Percentiles rank a stretch among this genome's conserved stretches.
These are phyloP conservation scores for Pachyrhizus erosus DNA, from an alignment of 306 rosid species.

Conservation along the genomic window DNA sequence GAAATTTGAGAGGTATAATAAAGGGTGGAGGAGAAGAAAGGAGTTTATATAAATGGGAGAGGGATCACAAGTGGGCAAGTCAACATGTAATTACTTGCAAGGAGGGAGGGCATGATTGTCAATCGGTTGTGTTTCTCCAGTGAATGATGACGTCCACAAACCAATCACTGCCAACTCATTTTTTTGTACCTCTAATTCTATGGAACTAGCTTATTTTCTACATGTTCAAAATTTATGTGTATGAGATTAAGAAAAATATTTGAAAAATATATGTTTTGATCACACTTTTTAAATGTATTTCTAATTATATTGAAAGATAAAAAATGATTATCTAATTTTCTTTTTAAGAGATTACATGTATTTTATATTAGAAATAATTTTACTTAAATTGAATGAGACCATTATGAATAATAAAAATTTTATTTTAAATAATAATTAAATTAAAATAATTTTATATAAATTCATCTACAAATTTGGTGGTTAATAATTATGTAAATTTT, in stretches of 20 bases:
- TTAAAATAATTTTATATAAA: too few relatives aligned
- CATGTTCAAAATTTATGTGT: neutral
- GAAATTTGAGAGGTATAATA: conserved; percentile 25
- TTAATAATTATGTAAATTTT: neutral
- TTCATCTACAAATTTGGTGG: too few relatives aligned
- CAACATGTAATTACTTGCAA: conserved; percentile 59
- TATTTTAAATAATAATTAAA: too few relatives aligned
- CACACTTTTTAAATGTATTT: neutral
- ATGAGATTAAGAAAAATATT: neutral
- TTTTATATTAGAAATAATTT: too few relatives aligned
- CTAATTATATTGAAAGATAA: neutral
- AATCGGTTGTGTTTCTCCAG: neutral
- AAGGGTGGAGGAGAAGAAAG: conserved; percentile 34
- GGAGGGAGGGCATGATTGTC: conserved; percentile 24
- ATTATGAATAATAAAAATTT: too few relatives aligned
- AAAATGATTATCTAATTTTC: too few relatives aligned
- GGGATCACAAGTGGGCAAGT: conserved; percentile 46
- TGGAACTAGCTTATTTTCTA: neutral
- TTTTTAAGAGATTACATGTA: too few relatives aligned
- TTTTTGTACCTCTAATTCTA: conserved; percentile 42
- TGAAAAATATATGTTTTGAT: neutral
- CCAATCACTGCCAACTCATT: conserved; percentile 51
- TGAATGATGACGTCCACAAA: conserved; percentile 57
- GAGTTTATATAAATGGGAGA: conserved; percentile 52
- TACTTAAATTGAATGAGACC: too few relatives aligned